phyloP scores from a whole-genome alignment of 768 basidiomycete genomes.

The Lactarius akahatsu region DNA sequence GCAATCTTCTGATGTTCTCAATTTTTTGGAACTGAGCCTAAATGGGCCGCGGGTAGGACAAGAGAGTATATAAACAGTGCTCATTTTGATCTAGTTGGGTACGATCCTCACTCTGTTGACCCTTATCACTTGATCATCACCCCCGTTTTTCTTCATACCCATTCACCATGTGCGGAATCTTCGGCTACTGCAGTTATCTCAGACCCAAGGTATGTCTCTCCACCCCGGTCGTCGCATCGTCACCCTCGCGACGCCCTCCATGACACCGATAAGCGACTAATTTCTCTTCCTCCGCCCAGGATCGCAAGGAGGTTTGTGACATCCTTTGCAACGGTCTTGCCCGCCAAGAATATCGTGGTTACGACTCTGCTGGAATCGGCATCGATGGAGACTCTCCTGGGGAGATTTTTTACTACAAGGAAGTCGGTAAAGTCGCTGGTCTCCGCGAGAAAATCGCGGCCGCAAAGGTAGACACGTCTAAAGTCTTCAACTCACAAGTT shows the following conservation, averaged over 20 bases:
- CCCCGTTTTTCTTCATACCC: constrained; percentile 1
- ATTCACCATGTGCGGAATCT: constrained; percentile 85
- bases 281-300: background rate
- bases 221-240: background rate
- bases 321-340: constrained; percentile 88
- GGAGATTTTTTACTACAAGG: constrained; percentile 85
- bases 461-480: constrained; percentile 68
- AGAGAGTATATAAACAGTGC: background rate
- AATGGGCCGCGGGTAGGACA: background rate
- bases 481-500: constrained; percentile 80
- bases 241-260: background rate
- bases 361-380: constrained; percentile 90
- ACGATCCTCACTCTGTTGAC: background rate
- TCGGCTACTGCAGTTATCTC: constrained; percentile 92
- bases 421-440: constrained; percentile 95
- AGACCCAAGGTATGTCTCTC: constrained; percentile 77
- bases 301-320: constrained; percentile 72
- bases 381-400: constrained; percentile 89
- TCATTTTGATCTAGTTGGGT: background rate
- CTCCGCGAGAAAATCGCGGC: constrained; percentile 85
- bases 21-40: background rate
- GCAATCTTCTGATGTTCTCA: background rate
- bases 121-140: background rate
- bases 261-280: background rate
- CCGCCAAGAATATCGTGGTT: constrained; percentile 96